These are phyloP conservation scores for Sugiyamaella neomexicana DNA, from an alignment of 1,139 yeast species.

Conservation along the genomic window DNA sequence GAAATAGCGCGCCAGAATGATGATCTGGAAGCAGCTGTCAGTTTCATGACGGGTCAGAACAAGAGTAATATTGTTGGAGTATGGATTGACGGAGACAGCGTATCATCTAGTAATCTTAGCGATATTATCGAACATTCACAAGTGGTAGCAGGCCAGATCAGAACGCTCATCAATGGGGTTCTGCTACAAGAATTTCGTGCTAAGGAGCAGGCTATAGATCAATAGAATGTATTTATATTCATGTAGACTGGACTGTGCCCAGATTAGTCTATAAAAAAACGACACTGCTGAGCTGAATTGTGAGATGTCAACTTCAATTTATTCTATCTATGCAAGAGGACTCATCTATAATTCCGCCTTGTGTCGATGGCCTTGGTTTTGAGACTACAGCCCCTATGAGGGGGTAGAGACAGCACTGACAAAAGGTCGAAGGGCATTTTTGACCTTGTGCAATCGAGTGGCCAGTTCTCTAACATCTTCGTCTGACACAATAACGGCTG, in stretches of 20 bases:
- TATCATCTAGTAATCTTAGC: constrained; percentile 26
- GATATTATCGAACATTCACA: constrained; percentile 25
- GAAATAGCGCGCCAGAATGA: constrained; percentile 20
- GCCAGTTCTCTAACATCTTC: constrained; percentile 36
- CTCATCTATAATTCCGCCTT: neutral
- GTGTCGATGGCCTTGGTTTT: neutral
- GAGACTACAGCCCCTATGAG: constrained; percentile 9
- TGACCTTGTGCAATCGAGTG: constrained; percentile 33
- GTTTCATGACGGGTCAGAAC: constrained; percentile 52
- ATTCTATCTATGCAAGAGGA: neutral
- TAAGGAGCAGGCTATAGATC: constrained; percentile 8
- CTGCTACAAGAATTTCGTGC: constrained; percentile 27
- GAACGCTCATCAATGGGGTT: constrained; percentile 33
- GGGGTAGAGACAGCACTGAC: constrained; percentile 15
- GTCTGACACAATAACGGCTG: constrained; percentile 38
- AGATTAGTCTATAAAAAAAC: no score
- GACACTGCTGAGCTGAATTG: no score
- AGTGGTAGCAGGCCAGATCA: constrained; percentile 24
- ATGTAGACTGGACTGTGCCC: neutral
- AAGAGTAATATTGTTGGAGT: constrained; percentile 57
- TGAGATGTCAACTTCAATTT: no score
- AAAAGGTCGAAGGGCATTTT: constrained; percentile 37
- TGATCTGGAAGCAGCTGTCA: constrained; percentile 46
- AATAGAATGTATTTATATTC: neutral
- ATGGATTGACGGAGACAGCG: constrained; percentile 44